These are phyloP conservation scores for Friedmanniomyces endolithicus DNA, from an alignment of 495 filamentous ascomycete genomes.

Conservation along the genomic window DNA sequence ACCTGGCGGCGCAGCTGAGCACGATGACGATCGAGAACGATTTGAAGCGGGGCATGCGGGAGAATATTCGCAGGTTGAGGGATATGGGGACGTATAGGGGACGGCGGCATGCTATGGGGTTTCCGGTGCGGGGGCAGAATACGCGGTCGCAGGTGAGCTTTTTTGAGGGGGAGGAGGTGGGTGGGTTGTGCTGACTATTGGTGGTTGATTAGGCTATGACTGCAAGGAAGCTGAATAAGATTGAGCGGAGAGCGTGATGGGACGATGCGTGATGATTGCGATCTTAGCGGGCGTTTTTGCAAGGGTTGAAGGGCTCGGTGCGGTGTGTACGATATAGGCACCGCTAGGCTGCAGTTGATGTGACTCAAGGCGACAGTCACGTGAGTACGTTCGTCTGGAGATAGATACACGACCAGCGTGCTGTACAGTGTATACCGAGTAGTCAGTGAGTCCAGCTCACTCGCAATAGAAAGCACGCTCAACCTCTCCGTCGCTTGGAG, in stretches of 20 bases:
- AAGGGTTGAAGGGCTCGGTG: neutral
- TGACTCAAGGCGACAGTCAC: neutral
- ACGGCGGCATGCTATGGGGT: constrained; percentile 73
- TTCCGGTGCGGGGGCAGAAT: constrained; percentile 78
- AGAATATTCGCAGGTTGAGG: constrained; percentile 74
- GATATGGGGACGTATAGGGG: constrained; percentile 89
- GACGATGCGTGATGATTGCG: neutral
- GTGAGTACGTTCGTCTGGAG: neutral
- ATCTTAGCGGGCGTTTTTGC: neutral
- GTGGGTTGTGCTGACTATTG: constrained; percentile 3
- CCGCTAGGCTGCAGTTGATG: neutral
- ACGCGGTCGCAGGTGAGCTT: constrained; percentile 63
- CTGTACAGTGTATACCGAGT: neutral
- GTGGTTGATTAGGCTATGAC: constrained; percentile 56
- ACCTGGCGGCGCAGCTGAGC: constrained; percentile 71
- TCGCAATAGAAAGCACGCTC: neutral
- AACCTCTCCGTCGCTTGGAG: neutral
- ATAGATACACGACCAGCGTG: neutral
- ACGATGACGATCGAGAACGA: constrained; percentile 93
- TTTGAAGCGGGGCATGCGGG: constrained; percentile 56
- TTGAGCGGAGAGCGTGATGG: constrained; percentile 50
- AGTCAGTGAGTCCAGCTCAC: neutral
- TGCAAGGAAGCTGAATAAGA: constrained; percentile 63
- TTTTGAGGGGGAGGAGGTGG: no score
- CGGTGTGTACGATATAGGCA: neutral